Base-by-base conservation (phyloP, 768 basidiomycete species). In the Trametes gibbosa region DNA sequence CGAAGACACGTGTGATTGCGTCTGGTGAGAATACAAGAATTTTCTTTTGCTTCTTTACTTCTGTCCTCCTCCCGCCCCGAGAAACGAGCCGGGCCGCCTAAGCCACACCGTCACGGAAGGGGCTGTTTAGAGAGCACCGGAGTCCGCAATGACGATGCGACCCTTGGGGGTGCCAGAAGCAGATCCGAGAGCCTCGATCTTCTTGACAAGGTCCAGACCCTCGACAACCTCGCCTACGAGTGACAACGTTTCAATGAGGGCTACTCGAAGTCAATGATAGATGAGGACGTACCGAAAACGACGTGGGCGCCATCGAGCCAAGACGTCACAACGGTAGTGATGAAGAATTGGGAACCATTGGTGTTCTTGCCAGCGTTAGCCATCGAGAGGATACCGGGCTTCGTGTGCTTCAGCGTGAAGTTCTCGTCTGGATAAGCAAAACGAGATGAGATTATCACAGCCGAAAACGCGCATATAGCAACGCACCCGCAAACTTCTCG, bases 271-370 rank as follows among this genome's bases (percentile, higher is more conserved):
- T 5, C 34, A 12, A 5, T 12, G 16, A 14, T 24, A 16, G 32
- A 10, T 5, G 12, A 53, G 23, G 37, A 53, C 70, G 46, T 66
- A 84, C 93, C 94, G 68, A 96, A 95, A 48, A 95, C 92, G 73
- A 92, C 89, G 73, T 93, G 87, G 56, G 80, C 81, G 57, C 86
- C 87, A 70, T 95, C 90, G 59, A 95, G 84, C 90, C 90, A 92
- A 37, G 77, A 74, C 3, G 90, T 90, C 34, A 76, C 73, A 56
- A 85, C 86, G 40, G 92, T 95, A 63, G 90, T 92, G 77, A 95
- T 85, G 81, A 96, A 95, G 83, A 95, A 95, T 73, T 93, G 89
- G 17, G 89, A 92, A 41, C 92, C 89, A 61, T 90, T 91, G 49
- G 89, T 90, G 75, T 89, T 82, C 8, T 77, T 77, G 56, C 92